Conservation (phyloP, 495 filamentous ascomycete species). For the Neurospora terricola region DNA sequence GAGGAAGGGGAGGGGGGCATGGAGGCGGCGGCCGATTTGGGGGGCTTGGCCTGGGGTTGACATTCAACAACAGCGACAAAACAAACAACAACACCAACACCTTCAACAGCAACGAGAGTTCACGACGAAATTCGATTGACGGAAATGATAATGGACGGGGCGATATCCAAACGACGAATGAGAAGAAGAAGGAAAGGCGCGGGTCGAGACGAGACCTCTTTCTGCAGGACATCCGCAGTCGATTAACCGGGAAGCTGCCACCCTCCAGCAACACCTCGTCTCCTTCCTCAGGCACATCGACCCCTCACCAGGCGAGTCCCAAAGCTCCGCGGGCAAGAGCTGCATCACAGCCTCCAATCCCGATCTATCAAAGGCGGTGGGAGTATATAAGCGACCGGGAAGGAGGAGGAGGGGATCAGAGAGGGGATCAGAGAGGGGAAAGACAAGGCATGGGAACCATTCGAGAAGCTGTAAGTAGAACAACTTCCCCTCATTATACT, state of each 20-base stretch:
- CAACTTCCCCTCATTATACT: not conserved
- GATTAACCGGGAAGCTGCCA: slow-evolving; percentile 18
- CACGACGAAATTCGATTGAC: not conserved
- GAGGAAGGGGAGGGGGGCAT: not conserved
- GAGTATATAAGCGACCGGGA: not conserved
- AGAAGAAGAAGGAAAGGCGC: slow-evolving; percentile 20
- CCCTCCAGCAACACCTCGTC: not conserved
- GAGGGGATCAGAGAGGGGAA: not conserved
- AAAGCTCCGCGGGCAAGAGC: not conserved
- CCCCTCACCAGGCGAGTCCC: not conserved
- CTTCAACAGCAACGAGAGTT: not conserved
- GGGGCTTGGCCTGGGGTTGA: slow-evolving; percentile 8
- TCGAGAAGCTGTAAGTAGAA: not conserved
- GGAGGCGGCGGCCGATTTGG: not conserved
- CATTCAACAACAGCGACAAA: slow-evolving; percentile 1
- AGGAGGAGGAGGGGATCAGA: not conserved
- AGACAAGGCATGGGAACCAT: not conserved
- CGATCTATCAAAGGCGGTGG: not conserved
- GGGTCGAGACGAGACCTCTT: slow-evolving; percentile 24
- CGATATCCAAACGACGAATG: not conserved
- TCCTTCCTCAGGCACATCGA: not conserved
- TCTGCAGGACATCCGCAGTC: slow-evolving; percentile 22
- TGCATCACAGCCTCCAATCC: slow-evolving; percentile 1
- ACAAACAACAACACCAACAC: not conserved
- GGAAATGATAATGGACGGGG: not conserved